phyloP scores from a whole-genome alignment of 1,284 basidiomycete genomes.

The Trichosporon sp. region DNA sequence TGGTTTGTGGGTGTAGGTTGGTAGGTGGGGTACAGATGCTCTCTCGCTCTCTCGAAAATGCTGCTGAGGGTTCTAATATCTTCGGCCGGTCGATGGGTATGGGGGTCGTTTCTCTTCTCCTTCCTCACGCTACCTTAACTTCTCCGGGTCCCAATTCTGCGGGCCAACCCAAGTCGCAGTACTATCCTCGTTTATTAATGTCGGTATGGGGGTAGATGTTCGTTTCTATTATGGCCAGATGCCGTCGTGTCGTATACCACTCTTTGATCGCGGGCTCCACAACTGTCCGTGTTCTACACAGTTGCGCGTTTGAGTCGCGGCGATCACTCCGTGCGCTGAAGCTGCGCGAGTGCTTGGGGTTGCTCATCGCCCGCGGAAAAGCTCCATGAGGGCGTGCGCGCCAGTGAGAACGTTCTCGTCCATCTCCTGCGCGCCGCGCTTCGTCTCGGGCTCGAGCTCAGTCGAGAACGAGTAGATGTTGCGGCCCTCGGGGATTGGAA shows the following conservation, averaged over 20 bases:
- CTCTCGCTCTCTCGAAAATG: background rate
- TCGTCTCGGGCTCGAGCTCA: conserved; percentile 35
- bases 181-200: conserved; percentile 17
- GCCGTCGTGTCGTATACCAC: background rate
- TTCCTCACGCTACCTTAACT: background rate
- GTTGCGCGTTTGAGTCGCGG: background rate
- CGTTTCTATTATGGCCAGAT: background rate
- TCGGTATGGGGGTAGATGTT: conserved; percentile 1
- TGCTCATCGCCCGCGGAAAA: conserved; percentile 30
- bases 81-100: background rate
- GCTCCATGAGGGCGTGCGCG: conserved; percentile 36
- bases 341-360: background rate
- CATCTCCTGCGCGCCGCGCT: conserved; percentile 34
- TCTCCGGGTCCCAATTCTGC: background rate
- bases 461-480: conserved; percentile 36
- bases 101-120: background rate
- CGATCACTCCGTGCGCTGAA: background rate
- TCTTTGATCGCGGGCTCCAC: background rate
- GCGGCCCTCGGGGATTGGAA: conserved; percentile 32
- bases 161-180: background rate
- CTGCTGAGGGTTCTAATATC: background rate
- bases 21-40: background rate
- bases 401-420: conserved; percentile 35
- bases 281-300: background rate
- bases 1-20: background rate